Percentiles rank a stretch among this genome's conserved stretches.
phyloP scores from a whole-genome alignment of 75 land plant genomes.

The Selaginella tamariscina region DNA sequence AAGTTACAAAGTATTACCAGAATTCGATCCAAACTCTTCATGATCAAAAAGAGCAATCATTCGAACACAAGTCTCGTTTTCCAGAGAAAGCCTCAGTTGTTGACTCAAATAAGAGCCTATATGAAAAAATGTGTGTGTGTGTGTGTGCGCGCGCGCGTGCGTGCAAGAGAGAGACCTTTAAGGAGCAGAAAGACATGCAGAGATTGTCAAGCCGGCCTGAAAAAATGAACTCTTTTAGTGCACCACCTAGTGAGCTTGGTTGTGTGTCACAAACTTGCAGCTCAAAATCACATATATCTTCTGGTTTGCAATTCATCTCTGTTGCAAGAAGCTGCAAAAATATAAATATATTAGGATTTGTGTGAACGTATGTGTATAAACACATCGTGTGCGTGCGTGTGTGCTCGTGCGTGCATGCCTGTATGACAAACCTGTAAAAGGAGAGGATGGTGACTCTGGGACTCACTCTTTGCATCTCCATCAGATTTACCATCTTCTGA shows the following conservation, averaged over 20 bases:
- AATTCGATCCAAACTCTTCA: conserved; percentile 94
- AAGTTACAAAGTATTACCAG: too few species aligned
- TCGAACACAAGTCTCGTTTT: conserved; percentile 68
- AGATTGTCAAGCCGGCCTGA: conserved; percentile 98
- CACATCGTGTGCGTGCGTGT: neutral
- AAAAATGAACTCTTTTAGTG: conserved; percentile 78
- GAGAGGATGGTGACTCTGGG: conserved; percentile 21
- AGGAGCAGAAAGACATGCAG: conserved; percentile 93
- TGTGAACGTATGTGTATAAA: neutral
- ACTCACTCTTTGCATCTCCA: neutral
- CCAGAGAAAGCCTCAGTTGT: conserved; percentile 51
- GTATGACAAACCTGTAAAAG: conserved; percentile 22
- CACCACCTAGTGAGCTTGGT: conserved; percentile 83
- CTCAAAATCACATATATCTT: conserved; percentile 92
- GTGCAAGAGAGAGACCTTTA: conserved; percentile 38
- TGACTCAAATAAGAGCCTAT: conserved; percentile 84
- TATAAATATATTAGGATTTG: too few species aligned
- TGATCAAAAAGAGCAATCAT: conserved; percentile 97
- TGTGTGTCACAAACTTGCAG: conserved; percentile 95
- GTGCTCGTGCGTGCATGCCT: neutral
- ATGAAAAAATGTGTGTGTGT: neutral
- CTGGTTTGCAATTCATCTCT: conserved; percentile 49
- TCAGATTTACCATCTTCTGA: neutral
- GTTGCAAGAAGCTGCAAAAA: conserved; percentile 52
- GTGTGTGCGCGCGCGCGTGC: too few species aligned